Evolutionary conservation across 768 basidiomycete genomes (phyloP).

Genomic region (Peribolospora baueri): DNA sequence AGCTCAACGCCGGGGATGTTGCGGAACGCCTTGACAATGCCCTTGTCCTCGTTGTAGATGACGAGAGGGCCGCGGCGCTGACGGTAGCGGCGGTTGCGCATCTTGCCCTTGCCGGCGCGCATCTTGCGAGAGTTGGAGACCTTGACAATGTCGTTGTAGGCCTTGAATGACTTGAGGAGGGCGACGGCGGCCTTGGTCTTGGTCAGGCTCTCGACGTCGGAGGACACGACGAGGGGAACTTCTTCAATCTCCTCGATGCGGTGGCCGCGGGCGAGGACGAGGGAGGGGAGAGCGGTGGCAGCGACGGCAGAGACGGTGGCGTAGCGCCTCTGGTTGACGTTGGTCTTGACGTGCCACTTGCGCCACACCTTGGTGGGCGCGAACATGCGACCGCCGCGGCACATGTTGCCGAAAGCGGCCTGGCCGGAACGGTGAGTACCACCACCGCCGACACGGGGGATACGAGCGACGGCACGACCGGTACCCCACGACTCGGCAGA

Average conservation of each 20-base stretch:
- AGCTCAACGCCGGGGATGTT: constrained; percentile 97
- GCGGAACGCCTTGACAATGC: constrained; percentile 94
- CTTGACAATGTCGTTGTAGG: constrained; percentile 80
- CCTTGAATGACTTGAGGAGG: constrained; percentile 68
- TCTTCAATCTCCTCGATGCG: constrained; percentile 92
- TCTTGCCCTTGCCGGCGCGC: constrained; percentile 89
- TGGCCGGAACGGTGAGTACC: constrained; percentile 97
- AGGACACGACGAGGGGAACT: constrained; percentile 73
- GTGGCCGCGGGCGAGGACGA: constrained; percentile 97
- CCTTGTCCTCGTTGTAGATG: constrained; percentile 91
- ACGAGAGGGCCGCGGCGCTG: constrained; percentile 93
- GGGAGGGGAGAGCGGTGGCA: constrained; percentile 87
- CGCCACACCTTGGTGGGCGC: constrained; percentile 98
- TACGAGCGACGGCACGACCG: constrained; percentile 99
- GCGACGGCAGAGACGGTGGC: constrained; percentile 93
- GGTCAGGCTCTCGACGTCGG: constrained; percentile 54
- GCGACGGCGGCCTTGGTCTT: constrained; percentile 95
- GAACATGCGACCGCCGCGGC: constrained; percentile 99
- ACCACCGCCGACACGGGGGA: constrained; percentile 96
- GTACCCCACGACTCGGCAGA: constrained; percentile 99
- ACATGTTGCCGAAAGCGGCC: constrained; percentile 99
- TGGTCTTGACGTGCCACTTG: constrained; percentile 99
- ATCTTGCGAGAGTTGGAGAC: constrained; percentile 93
- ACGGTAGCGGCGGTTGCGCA: constrained; percentile 86
- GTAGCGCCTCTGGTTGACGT: constrained; percentile 96